These are phyloP conservation scores for Pyrrhoderma noxium DNA, from an alignment of 1,284 basidiomycete species.

Conservation along the genomic window DNA sequence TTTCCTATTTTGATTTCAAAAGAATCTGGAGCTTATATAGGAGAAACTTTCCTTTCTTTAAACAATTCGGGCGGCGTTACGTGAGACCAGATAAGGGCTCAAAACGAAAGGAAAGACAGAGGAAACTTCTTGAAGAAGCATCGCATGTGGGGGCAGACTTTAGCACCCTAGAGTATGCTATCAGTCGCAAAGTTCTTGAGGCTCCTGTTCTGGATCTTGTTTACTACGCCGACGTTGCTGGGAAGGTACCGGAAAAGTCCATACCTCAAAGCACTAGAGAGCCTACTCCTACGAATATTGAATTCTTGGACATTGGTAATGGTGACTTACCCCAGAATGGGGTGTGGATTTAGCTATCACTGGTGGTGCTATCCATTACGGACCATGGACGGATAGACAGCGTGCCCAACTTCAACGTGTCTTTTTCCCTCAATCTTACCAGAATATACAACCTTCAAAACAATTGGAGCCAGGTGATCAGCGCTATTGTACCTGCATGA, in stretches of 20 bases:
- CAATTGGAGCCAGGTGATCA: constrained; percentile 66
- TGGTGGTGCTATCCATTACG: constrained; percentile 73
- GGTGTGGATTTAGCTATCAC: constrained; percentile 78
- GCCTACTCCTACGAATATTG: constrained; percentile 29
- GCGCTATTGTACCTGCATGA: constrained; percentile 74
- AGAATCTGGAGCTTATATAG: constrained; percentile 50
- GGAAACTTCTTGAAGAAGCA: constrained; percentile 42
- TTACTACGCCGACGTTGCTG: constrained; percentile 78
- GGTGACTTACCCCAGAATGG: constrained; percentile 86
- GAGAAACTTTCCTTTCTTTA: constrained; percentile 36
- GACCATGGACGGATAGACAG: constrained; percentile 92
- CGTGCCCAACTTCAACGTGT: constrained; percentile 68
- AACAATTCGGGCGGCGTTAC: constrained; percentile 13
- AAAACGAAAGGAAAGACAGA: constrained; percentile 30
- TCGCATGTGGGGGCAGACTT: constrained; percentile 50
- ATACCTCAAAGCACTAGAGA: constrained; percentile 18
- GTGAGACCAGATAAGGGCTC: constrained; percentile 11
- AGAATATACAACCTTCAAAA: constrained; percentile 49
- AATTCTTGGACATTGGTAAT: constrained; percentile 71
- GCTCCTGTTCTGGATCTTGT: constrained; percentile 67
- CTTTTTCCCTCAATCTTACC: constrained; percentile 79
- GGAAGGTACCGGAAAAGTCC: constrained; percentile 45
- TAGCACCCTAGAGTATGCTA: constrained; percentile 70
- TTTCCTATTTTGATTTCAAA: constrained; percentile 41
- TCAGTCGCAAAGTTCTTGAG: constrained; percentile 78